These are phyloP conservation scores for Diphasiastrum complanatum DNA, from an alignment of 83 land plant genomes.

Conservation along the genomic window DNA sequence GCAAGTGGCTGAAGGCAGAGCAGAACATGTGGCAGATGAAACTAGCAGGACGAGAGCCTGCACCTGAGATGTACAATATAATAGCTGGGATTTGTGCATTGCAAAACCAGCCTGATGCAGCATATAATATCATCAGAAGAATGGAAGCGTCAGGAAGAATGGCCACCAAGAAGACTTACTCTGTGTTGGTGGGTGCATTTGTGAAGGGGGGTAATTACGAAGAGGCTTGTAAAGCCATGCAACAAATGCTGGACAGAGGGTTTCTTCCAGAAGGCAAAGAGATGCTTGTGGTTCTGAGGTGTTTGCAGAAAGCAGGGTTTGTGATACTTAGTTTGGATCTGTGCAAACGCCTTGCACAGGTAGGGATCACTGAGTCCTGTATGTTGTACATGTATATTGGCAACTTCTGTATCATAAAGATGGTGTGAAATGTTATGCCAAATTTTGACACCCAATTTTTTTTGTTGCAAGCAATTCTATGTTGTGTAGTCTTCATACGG, in stretches of 20 bases:
- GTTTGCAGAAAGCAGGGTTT: slow-evolving; percentile 26
- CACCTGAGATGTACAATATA: slow-evolving; percentile 53
- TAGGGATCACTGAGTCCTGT: slow-evolving; percentile 49
- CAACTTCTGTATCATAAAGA: slow-evolving; percentile 55
- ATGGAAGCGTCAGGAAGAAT: slow-evolving; percentile 28
- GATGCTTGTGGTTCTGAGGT: slow-evolving; percentile 49
- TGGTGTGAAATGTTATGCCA: slow-evolving; percentile 42
- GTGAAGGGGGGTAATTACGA: slow-evolving; percentile 53
- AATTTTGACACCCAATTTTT: too few relatives aligned
- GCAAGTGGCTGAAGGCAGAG: slow-evolving; percentile 64
- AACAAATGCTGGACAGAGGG: slow-evolving; percentile 53
- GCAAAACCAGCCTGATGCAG: slow-evolving; percentile 47
- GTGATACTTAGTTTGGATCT: slow-evolving; percentile 41
- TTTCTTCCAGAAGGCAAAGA: slow-evolving; percentile 48
- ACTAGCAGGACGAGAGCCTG: slow-evolving; percentile 50
- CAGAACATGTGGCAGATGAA: slow-evolving; percentile 76
- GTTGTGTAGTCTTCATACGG: too few relatives aligned
- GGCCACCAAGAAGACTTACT: slow-evolving; percentile 43
- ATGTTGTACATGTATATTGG: slow-evolving; percentile 47
- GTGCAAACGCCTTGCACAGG: slow-evolving; percentile 45
- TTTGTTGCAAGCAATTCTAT: too few relatives aligned
- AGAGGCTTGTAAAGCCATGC: slow-evolving; percentile 45
- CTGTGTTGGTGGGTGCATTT: slow-evolving; percentile 61
- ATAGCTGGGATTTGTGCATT: slow-evolving; percentile 78
- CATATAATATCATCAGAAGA: slow-evolving; percentile 45